phyloP scores from a whole-genome alignment of 2,329 filamentous ascomycete genomes.

The Aspergillus ochraceus region DNA sequence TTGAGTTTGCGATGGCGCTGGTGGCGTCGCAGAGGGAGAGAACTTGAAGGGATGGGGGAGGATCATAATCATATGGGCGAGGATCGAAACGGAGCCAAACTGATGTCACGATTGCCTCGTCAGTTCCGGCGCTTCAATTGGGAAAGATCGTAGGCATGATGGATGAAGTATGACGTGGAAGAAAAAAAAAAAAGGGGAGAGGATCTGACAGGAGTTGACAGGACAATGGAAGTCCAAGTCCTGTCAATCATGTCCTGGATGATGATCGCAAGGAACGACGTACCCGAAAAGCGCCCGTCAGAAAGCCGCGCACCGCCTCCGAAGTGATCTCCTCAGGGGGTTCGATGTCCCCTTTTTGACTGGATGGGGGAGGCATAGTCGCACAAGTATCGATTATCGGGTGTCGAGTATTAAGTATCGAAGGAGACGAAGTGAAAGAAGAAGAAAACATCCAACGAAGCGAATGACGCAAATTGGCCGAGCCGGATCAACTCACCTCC shows the following conservation, averaged over 20 bases:
- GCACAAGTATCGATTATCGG: neutral
- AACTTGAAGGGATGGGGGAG: slow-evolving; percentile 46
- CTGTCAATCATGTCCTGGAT: neutral
- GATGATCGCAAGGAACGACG: slow-evolving; percentile 16
- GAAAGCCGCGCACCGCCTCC: slow-evolving; percentile 44
- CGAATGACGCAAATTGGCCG: too few relatives aligned
- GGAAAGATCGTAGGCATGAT: neutral
- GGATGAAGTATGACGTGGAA: too few relatives aligned
- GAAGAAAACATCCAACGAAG: too few relatives aligned
- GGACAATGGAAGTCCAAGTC: neutral
- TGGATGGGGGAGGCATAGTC: slow-evolving; percentile 44
- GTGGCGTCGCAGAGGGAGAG: slow-evolving; percentile 29
- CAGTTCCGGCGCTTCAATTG: neutral
- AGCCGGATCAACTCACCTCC: neutral
- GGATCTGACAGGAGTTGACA: too few relatives aligned
- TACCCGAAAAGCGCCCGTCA: slow-evolving; percentile 45
- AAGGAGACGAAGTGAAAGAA: neutral
- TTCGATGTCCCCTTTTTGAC: slow-evolving; percentile 39
- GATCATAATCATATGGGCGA: slow-evolving; percentile 46
- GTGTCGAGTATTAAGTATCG: neutral
- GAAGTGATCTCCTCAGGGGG: slow-evolving; percentile 44
- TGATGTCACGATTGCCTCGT: slow-evolving; percentile 12
- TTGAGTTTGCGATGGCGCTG: slow-evolving; percentile 22
- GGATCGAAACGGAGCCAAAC: slow-evolving; percentile 49
- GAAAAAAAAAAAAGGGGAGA: too few relatives aligned